Conservation (phyloP, 2,329 filamentous ascomycete species). For the Proliferodiscus dingleyae region DNA sequence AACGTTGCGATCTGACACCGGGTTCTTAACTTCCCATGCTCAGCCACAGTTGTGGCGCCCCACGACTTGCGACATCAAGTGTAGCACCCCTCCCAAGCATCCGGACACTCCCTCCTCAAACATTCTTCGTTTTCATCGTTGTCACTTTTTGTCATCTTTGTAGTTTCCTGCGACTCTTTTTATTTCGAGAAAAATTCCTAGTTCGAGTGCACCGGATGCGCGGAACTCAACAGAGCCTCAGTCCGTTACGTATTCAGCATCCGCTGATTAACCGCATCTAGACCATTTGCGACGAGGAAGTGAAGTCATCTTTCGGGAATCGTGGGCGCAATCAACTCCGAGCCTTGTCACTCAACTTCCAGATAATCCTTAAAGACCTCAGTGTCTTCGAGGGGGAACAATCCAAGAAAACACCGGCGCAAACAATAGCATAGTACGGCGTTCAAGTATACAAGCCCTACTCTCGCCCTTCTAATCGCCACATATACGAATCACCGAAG, state of each 20-base stretch:
- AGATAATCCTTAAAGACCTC: neutral
- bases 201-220: no score
- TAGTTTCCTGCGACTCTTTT: neutral
- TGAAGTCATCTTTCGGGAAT: neutral
- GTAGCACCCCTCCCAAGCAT: neutral
- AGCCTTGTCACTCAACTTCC: neutral
- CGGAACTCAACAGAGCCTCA: no score
- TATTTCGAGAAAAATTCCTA: neutral
- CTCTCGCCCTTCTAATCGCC: no score
- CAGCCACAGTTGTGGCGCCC: neutral
- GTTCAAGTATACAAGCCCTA: no score
- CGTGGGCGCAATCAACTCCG: neutral
- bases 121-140: neutral
- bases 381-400: neutral
- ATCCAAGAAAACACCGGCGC: no score
- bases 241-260: neutral
- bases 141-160: neutral
- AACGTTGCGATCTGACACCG: no score
- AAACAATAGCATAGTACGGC: no score
- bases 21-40: no score
- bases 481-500: no score
- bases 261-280: no score
- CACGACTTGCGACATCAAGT: conserved; percentile 5
- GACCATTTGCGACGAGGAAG: no score
- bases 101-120: neutral